Evolutionary conservation across 2,329 filamentous ascomycete species (phyloP).

Genomic region (Fusarium sp.): DNA sequence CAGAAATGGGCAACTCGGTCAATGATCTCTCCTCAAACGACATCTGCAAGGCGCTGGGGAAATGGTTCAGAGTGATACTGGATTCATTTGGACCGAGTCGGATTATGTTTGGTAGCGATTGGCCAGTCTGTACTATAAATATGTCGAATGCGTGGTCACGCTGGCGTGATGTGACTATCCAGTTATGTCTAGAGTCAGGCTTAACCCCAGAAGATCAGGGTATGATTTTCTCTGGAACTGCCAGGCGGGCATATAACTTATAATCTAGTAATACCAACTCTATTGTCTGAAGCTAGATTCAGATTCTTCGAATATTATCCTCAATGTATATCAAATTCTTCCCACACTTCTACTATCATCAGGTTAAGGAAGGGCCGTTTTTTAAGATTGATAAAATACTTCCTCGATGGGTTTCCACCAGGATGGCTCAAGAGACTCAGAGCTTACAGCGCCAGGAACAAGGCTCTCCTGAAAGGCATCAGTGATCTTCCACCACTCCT

Average conservation of each 20-base stretch:
- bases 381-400: background rate
- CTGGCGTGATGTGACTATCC: background rate
- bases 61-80: background rate
- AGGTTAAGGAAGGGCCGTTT: fast-evolving
- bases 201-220: background rate
- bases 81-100: background rate
- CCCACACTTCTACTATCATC: fast-evolving
- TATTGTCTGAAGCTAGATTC: too few relatives aligned
- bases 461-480: background rate
- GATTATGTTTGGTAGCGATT: background rate
- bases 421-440: background rate
- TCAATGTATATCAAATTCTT: background rate
- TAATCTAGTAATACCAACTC: background rate
- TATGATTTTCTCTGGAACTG: background rate
- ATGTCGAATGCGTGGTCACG: background rate
- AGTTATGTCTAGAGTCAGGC: background rate
- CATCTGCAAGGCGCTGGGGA: background rate
- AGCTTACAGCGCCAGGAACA: background rate
- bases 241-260: background rate
- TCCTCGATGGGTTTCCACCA: background rate
- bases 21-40: background rate
- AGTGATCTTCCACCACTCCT: background rate
- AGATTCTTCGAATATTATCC: background rate
- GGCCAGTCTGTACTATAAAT: background rate
- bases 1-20: background rate